Evolutionary conservation across 2,329 filamentous ascomycete genomes (phyloP), one percentile per base, ranked within the genome.

Genomic region (Sarocladiaceae sp.): DNA sequence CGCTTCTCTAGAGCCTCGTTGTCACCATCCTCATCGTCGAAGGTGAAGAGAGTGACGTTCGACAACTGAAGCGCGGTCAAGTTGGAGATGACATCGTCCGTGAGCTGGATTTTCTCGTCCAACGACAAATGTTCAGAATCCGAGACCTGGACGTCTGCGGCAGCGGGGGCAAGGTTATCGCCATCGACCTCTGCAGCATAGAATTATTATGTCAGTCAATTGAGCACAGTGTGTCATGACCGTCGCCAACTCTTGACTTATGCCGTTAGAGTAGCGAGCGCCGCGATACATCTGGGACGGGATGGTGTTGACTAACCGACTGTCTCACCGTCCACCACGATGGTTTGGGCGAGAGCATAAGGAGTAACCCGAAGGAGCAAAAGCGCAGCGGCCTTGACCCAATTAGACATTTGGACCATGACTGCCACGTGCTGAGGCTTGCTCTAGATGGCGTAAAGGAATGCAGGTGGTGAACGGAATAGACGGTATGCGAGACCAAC

Each of bases 21-120:
- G 36, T 17, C 17, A 10, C 18, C 36, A 17, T 18, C 17, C 12
- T 39, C 36, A 11, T 60, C 54, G n/a, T n/a, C 60, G 44, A 71
- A 71, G 7, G 53, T 40, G 54, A 71, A 71, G 22, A 66, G 53
- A 5, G 59, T 55, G 29, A 68, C 55, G 28, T 64, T 56, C 22
- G 57, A 62, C 48, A 62, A 52, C 12, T 65, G 55, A 4, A 60
- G 53, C 5, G 56, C 53, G 2, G 64, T 63, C 4, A 69, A 57
- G 36, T 64, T 63, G 22, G 57, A 51, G 40, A 71, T 55, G 4
- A 64, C 62, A 11, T 56, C 58, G 18, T 68, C 58, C 1, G 67
- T 70, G 51, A 70, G 59, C 37, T 69, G 64, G 3, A 62, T 52
- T 17, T 52, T 54, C 53, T 69, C 65, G 18, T 39, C 36, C 8